Conservation (phyloP, 306 rosid genomes). For the Abrus precatorius region DNA sequence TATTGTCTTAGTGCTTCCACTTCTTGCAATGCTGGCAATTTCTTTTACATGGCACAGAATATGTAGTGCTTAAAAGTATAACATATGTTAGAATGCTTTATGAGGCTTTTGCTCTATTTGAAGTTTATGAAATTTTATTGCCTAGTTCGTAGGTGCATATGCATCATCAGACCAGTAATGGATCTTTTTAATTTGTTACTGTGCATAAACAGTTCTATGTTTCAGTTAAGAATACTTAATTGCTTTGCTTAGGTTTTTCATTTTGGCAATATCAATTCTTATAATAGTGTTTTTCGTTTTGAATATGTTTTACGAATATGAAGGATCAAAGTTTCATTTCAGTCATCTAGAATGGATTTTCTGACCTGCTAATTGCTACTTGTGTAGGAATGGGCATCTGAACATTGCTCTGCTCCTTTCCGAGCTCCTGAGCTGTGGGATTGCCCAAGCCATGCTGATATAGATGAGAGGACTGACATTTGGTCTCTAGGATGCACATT, state of each 20-base stretch:
- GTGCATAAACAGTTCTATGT: slow-evolving; percentile 1
- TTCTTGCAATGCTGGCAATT: slow-evolving; percentile 12
- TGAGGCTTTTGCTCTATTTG: slow-evolving; percentile 34
- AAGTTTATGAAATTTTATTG: slow-evolving; percentile 24
- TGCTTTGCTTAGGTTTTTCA: slow-evolving; percentile 11
- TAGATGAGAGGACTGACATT: slow-evolving; percentile 96
- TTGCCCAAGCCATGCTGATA: slow-evolving; percentile 86
- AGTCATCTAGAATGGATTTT: slow-evolving; percentile 44
- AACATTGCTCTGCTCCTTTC: slow-evolving; percentile 96
- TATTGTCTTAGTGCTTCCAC: slow-evolving; percentile 21
- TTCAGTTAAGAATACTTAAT: slow-evolving; percentile 30
- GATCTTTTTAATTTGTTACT: not conserved
- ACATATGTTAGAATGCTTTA: slow-evolving; percentile 8
- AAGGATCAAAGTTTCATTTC: slow-evolving; percentile 38
- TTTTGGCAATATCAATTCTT: slow-evolving; percentile 34
- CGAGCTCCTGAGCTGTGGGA: slow-evolving; percentile 99
- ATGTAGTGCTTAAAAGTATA: not conserved
- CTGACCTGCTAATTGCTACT: slow-evolving; percentile 34
- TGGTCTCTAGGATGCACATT: slow-evolving; percentile 99
- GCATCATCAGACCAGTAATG: slow-evolving; percentile 20
- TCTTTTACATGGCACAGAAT: slow-evolving; percentile 6
- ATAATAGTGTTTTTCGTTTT: slow-evolving; percentile 12
- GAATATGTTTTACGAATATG: slow-evolving; percentile 38
- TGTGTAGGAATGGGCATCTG: slow-evolving; percentile 97
- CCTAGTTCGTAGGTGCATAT: slow-evolving; percentile 27